phyloP scores from a whole-genome alignment of 2,329 filamentous ascomycete genomes.

The Aspergillus sp. region DNA sequence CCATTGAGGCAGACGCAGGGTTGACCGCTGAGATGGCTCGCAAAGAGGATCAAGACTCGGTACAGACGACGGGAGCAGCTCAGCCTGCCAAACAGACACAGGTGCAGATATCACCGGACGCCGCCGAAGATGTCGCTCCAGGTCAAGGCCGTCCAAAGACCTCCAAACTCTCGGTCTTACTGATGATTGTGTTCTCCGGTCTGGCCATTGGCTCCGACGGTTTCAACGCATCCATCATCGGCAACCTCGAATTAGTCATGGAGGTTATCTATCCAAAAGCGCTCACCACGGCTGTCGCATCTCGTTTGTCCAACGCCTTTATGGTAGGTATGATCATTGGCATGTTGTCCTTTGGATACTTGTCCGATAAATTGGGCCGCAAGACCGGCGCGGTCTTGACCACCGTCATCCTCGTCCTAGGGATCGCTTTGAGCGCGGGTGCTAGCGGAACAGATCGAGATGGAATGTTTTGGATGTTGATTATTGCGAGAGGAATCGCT shows the following conservation, averaged over 20 bases:
- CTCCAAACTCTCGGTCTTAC: conserved; percentile 30
- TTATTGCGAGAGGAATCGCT: conserved; percentile 48
- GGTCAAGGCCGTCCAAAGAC: conserved; percentile 9
- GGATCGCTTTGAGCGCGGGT: conserved; percentile 52
- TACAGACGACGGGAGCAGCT: neutral
- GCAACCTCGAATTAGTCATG: conserved; percentile 47
- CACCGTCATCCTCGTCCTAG: conserved; percentile 51
- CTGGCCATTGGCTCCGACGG: conserved; percentile 40
- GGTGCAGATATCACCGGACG: neutral
- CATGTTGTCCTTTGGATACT: conserved; percentile 56
- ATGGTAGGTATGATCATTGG: conserved; percentile 61
- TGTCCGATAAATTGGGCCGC: conserved; percentile 54
- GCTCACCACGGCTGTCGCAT: conserved; percentile 27
- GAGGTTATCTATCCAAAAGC: conserved; percentile 25
- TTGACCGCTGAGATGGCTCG: neutral
- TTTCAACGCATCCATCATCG: conserved; percentile 40
- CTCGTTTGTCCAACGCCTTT: conserved; percentile 57
- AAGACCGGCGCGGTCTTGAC: conserved; percentile 53
- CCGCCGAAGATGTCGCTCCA: neutral
- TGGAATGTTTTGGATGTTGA: conserved; percentile 42
- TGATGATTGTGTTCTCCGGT: conserved; percentile 39
- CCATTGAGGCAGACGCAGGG: neutral
- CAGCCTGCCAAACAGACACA: neutral
- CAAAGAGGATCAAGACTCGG: neutral
- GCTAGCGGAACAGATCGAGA: conserved; percentile 42